Evolutionary conservation across 495 filamentous ascomycete genomes (phyloP).

Genomic region (Evansstolkia leycettana): DNA sequence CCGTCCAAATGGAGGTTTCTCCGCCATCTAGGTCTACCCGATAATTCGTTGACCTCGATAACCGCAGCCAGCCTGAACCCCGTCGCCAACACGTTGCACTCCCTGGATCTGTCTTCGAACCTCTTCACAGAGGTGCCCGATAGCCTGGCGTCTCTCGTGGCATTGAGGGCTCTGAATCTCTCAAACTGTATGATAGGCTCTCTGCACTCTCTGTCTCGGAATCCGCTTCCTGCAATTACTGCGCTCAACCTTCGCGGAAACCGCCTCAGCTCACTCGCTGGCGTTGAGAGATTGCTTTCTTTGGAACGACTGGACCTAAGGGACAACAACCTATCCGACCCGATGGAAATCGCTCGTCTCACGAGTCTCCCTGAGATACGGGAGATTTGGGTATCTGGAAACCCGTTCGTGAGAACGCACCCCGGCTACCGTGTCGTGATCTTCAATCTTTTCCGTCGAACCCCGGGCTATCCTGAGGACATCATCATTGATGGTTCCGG

Average conservation of each 20-base stretch:
- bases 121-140: slow-evolving; percentile 87
- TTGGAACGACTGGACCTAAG: slow-evolving; percentile 83
- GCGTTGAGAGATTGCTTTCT: slow-evolving; percentile 78
- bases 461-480: slow-evolving; percentile 82
- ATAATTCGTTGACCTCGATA: slow-evolving; percentile 77
- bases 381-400: slow-evolving; percentile 82
- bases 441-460: slow-evolving; percentile 92
- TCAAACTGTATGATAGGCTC: slow-evolving; percentile 97
- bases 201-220: slow-evolving; percentile 72
- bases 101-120: slow-evolving; percentile 84
- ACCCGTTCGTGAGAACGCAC: slow-evolving; percentile 84
- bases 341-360: slow-evolving; percentile 77
- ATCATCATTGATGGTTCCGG: slow-evolving; percentile 75
- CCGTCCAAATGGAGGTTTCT: slow-evolving; percentile 89
- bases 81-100: slow-evolving; percentile 74
- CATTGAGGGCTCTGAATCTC: slow-evolving; percentile 78
- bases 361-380: slow-evolving; percentile 83
- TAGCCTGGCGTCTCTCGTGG: slow-evolving; percentile 66
- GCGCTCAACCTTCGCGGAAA: slow-evolving; percentile 87
- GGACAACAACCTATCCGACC: slow-evolving; percentile 84
- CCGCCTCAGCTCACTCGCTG: slow-evolving; percentile 75
- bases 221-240: slow-evolving; percentile 84
- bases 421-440: slow-evolving; percentile 74
- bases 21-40: slow-evolving; percentile 78
- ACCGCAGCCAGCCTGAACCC: slow-evolving; percentile 61